Evolutionary conservation across 2,329 filamentous ascomycete genomes (phyloP).

Genomic region (Ceratocystis smalleyi): DNA sequence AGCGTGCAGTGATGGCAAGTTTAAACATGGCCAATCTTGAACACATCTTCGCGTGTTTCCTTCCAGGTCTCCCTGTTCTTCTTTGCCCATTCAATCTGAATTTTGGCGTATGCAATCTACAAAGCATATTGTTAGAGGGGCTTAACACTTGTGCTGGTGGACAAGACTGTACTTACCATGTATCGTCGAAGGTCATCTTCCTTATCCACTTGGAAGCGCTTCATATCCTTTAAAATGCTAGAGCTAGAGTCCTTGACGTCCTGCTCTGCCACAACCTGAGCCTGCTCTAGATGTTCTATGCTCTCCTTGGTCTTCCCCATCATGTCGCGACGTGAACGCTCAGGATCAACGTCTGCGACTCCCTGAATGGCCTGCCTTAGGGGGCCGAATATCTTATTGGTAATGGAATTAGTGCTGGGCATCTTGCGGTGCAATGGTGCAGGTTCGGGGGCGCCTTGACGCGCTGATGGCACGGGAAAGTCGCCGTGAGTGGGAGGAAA

Average conservation of each 20-base stretch:
- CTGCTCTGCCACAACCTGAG: slow-evolving; percentile 69
- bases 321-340: slow-evolving; percentile 76
- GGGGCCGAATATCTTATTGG: slow-evolving; percentile 83
- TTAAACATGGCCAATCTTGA: slow-evolving; percentile 61
- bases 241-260: slow-evolving; percentile 87
- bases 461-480: slow-evolving; percentile 52
- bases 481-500: slow-evolving; percentile 83
- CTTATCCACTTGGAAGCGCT: slow-evolving; percentile 87
- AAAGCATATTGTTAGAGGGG: slow-evolving; percentile 18
- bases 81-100: slow-evolving; percentile 86
- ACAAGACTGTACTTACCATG: slow-evolving; percentile 53
- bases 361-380: slow-evolving; percentile 92
- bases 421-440: slow-evolving; percentile 53
- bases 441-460: slow-evolving; percentile 46
- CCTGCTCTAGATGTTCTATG: slow-evolving; percentile 74
- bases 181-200: slow-evolving; percentile 86
- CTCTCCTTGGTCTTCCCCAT: slow-evolving; percentile 92
- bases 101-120: slow-evolving; percentile 80
- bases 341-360: slow-evolving; percentile 89
- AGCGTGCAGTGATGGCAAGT: background rate
- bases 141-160: background rate
- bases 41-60: slow-evolving; percentile 71
- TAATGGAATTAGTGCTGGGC: slow-evolving; percentile 76
- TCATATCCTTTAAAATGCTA: slow-evolving; percentile 76
- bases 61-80: slow-evolving; percentile 85